Evolutionary conservation across 345 rosid genomes (phyloP), one percentile per base, ranked within the genome.

Genomic region (Brassica carinata): DNA sequence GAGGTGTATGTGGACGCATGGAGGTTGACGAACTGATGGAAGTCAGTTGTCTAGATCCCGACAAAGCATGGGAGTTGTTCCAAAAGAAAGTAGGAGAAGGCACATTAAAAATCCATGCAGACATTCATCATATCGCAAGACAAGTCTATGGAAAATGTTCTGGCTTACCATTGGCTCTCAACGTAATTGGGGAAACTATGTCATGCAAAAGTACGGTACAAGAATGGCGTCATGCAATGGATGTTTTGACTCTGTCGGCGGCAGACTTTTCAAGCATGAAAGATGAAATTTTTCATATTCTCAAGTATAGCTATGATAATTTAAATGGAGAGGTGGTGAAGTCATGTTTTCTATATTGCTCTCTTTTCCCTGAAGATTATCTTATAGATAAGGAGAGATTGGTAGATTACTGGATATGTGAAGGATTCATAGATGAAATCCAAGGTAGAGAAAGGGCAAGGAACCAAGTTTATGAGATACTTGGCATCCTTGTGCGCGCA

Each of bases 381-480:
- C 48, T 15, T 15, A 66, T 66, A 34, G 7, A 8, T 4, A 66
- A 66, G 36, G 51, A 66, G n/a, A 36, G 4, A 3, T 8, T 66
- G 51, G 29, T 66, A 4, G 29, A 66, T 17, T 33, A 66, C 8
- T 66, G 70, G 51, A 66, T 34, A 36, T 34, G 70, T 17, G 70
- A 66, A 2, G 70, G 70, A 34, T 66, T 33, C 70, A 66, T 34
- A 17, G 70, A 66, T 66, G 51, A 34, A 66, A 66, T 3, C 3
- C n/a, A 66, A 66, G 51, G 70, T 17, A 66, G 70, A 66, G 48
- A 65, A 34, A 31, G 23, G 14, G 48, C 45, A 15, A 33, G 15
- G 5, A 34, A 65, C 48, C n/a, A 65, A 65, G 69, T 33, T 15
- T 34, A 65, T 36, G 70, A 66, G 26, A 66, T 66, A 66, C n/a